These are phyloP conservation scores for Boletus rufocinnamomeus DNA, from an alignment of 768 basidiomycete genomes.

Conservation along the genomic window DNA sequence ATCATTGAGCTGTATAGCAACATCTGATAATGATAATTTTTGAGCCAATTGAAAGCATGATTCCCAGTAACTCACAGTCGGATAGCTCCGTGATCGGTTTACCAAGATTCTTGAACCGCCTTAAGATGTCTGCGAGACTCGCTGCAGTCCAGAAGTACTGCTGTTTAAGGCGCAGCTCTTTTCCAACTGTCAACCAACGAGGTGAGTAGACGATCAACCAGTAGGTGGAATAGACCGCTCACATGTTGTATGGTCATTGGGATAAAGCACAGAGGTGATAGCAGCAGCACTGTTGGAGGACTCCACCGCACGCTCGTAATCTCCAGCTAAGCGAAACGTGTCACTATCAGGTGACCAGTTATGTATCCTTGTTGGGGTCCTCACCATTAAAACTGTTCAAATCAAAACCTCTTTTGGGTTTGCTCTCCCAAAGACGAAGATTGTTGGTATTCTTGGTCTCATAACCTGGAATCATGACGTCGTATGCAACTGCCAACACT, in stretches of 20 bases:
- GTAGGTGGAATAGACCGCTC: conserved; percentile 20
- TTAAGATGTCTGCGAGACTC: conserved; percentile 83
- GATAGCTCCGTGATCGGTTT: conserved; percentile 80
- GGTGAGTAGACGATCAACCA: background rate
- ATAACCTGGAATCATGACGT: conserved; percentile 89
- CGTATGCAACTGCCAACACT: conserved; percentile 91
- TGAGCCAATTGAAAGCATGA: conserved; percentile 7
- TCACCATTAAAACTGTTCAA: conserved; percentile 92
- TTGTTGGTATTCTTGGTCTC: conserved; percentile 88
- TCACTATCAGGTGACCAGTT: conserved; percentile 2
- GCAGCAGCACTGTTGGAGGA: conserved; percentile 88
- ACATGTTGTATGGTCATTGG: conserved; percentile 86
- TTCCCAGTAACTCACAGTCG: conserved; percentile 56
- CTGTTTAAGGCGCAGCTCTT: conserved; percentile 89
- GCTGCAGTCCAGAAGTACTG: conserved; percentile 97
- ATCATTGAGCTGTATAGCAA: conserved; percentile 95
- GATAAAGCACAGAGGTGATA: conserved; percentile 94
- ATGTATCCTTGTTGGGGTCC: background rate
- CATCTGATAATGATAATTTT: conserved; percentile 50
- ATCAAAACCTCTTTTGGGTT: conserved; percentile 90
- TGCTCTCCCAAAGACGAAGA: conserved; percentile 80
- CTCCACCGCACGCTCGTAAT: conserved; percentile 89
- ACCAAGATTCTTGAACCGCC: conserved; percentile 89
- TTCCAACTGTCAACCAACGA: conserved; percentile 56
- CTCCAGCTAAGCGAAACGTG: conserved; percentile 59